Percentiles rank a stretch among this genome's conserved stretches.
phyloP scores from a whole-genome alignment of 2,329 filamentous ascomycete genomes.

The Nigrograna mackinnonii region DNA sequence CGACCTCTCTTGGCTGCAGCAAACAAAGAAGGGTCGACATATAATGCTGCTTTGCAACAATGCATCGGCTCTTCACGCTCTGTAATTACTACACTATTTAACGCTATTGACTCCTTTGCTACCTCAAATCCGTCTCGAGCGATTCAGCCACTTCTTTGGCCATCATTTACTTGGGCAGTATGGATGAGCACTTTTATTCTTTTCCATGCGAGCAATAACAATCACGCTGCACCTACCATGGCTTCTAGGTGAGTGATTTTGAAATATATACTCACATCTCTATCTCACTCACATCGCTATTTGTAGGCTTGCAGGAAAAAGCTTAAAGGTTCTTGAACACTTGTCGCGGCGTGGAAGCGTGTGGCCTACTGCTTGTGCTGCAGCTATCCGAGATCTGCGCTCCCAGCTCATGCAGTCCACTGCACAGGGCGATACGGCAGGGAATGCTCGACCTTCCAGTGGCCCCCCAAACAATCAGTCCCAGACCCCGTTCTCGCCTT shows the following conservation, averaged over 20 bases:
- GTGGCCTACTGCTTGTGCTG: conserved; percentile 34
- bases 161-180: conserved; percentile 56
- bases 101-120: conserved; percentile 25
- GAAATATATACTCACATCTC: neutral
- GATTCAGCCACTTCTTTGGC: conserved; percentile 49
- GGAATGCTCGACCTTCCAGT: too few species aligned
- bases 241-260: conserved; percentile 43
- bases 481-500: too few species aligned
- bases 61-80: conserved; percentile 56
- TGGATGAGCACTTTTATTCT: conserved; percentile 60
- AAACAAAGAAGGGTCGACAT: conserved; percentile 43
- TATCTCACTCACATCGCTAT: conserved; percentile 7
- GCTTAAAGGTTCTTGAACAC: conserved; percentile 26
- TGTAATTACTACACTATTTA: conserved; percentile 48
- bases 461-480: too few species aligned
- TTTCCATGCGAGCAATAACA: conserved; percentile 54
- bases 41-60: conserved; percentile 54
- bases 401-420: conserved; percentile 15
- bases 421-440: neutral
- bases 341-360: conserved; percentile 26
- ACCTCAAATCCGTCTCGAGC: conserved; percentile 5
- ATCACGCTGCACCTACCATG: conserved; percentile 43
- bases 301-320: conserved; percentile 25
- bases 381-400: conserved; percentile 26
- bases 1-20: conserved; percentile 54